Conservation (phyloP, 441 rosid species). For the Populus hybrid region DNA sequence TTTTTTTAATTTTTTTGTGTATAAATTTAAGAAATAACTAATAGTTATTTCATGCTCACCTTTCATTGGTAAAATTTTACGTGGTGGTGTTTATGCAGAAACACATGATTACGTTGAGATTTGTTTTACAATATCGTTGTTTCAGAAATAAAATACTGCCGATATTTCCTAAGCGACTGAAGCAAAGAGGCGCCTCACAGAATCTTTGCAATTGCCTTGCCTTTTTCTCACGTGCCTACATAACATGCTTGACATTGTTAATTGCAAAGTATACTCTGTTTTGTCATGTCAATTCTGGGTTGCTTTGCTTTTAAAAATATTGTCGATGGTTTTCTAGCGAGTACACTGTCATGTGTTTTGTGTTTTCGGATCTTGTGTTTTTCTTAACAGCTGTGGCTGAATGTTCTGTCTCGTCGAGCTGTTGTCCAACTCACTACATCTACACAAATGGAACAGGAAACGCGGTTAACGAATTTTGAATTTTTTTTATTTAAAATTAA, state of each 20-base stretch:
- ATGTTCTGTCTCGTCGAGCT: neutral
- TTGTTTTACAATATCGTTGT: neutral
- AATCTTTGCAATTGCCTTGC: neutral
- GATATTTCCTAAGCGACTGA: neutral
- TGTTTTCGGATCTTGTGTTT: neutral
- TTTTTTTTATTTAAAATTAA: too few relatives aligned
- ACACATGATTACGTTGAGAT: neutral
- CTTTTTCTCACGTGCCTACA: neutral
- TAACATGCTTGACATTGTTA: neutral
- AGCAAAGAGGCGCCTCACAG: neutral
- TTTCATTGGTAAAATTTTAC: too few relatives aligned
- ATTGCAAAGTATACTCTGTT: neutral
- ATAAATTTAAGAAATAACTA: too few relatives aligned
- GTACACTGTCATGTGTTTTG: neutral
- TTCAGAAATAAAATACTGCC: neutral
- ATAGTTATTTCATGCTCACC: too few relatives aligned
- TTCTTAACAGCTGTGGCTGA: neutral
- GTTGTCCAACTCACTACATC: neutral
- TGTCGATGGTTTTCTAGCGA: neutral
- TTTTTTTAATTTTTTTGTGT: too few relatives aligned
- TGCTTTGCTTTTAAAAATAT: too few relatives aligned
- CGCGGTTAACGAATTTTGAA: too few relatives aligned
- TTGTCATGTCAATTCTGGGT: neutral
- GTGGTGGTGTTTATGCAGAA: neutral
- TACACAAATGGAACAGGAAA: neutral